Base-by-base conservation (phyloP, 345 rosid genomes). In the Eucalyptus pauciflora region DNA sequence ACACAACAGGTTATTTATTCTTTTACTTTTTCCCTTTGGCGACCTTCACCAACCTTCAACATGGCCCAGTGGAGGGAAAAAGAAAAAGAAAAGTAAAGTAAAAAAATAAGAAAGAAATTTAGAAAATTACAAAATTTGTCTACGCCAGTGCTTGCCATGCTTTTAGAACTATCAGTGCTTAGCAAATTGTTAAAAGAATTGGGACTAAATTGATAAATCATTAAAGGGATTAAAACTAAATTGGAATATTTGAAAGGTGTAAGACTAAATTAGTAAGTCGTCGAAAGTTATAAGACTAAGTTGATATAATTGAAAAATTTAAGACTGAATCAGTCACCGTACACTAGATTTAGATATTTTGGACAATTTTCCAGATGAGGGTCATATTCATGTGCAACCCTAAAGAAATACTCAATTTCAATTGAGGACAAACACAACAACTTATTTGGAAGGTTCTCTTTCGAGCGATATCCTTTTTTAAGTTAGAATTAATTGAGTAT, bases 1-100 rank as follows among this genome's bases (percentile, higher is more conserved):
- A 25, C 13, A 56, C 0, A 2, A 0, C 0, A 4, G 1, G 13
- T 22, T 22, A 1, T 52, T 52, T 52, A 52, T 52, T 52, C 25
- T 52, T 11, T 56, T 56, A 10, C 29, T 56, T 56, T 27, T 56
- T 56, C 62, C 29, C 62, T 56, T 25, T 24, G 3, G 62, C 3
- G 9, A 56, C 62, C 13, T 56, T 25, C 0, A 2, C 29, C 20
- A 8, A 25, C 62, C 29, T 24, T 56, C 62, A 22, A 56, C 29
- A 56, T 22, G 62, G 62, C 62, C 6, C 1, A 1, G 11, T 0
- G 2, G 62, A 56, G 6, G 62, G 62, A 56, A 56, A 56, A 56
- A 56, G 6, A 56, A 56, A 22, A 56, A 56, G 29, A 13, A 56
- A 56, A 56, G 29, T 4, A 56, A 22, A 56, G 27, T 4, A 25